Conservation (phyloP, 1,139 yeast genomes). For the Pichia sp. region DNA sequence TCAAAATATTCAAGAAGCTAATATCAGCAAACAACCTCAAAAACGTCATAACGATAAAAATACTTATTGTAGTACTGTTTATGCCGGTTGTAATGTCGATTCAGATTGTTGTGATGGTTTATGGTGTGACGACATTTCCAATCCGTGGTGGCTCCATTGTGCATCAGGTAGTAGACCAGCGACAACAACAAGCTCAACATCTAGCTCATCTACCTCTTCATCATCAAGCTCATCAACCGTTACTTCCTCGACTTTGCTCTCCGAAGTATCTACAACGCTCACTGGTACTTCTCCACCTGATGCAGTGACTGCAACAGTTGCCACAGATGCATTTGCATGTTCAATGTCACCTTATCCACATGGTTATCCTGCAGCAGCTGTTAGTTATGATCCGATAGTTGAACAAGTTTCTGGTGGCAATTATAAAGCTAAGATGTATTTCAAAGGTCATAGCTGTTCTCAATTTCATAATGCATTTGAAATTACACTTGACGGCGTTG, state of each 20-base stretch:
- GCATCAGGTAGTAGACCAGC: neutral
- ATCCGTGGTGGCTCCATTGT: neutral
- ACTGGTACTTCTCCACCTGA: neutral
- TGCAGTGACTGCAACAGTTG: constrained; percentile 1
- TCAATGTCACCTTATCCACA: constrained; percentile 4
- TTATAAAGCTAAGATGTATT: constrained; percentile 26
- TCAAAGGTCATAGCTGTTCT: constrained; percentile 20
- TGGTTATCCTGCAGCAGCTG: constrained; percentile 24
- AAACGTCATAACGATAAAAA: constrained; percentile 1
- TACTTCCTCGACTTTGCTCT: neutral
- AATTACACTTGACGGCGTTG: constrained; percentile 28
- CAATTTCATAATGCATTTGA: constrained; percentile 24
- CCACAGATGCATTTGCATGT: constrained; percentile 6
- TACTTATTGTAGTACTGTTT: neutral
- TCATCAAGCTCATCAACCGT: too few relatives aligned
- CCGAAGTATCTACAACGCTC: neutral
- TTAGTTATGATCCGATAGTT: constrained; percentile 21
- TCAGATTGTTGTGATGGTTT: neutral
- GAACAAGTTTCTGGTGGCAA: constrained; percentile 18
- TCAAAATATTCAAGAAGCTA: too few relatives aligned
- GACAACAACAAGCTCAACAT: neutral
- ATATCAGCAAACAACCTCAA: neutral
- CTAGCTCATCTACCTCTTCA: neutral
- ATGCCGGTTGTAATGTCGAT: neutral
- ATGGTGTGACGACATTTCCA: neutral